phyloP scores from a whole-genome alignment of 805 yeast genomes.

The Saturnispora zaruensis region DNA sequence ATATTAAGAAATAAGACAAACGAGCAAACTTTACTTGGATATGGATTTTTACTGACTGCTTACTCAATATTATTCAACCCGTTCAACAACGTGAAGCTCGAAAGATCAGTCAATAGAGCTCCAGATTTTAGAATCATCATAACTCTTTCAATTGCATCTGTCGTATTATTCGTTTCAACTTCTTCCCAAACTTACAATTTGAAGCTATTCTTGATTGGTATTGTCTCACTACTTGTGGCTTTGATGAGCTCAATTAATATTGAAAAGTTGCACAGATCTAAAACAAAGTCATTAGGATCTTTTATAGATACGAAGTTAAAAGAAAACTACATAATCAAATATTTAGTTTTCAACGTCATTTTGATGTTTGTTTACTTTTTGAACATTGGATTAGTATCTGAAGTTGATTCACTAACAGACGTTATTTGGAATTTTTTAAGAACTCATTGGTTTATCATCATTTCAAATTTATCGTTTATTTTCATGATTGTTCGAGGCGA shows the following conservation, averaged over 20 bases:
- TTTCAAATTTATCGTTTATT: conserved; percentile 8
- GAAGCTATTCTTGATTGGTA: conserved; percentile 24
- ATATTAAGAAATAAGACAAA: not conserved
- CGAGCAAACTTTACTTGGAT: conserved; percentile 5
- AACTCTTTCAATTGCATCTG: not conserved
- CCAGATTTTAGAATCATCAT: conserved; percentile 5
- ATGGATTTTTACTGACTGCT: conserved; percentile 4
- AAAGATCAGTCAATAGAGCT: not conserved
- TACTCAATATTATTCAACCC: conserved; percentile 6
- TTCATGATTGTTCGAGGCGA: conserved; percentile 9
- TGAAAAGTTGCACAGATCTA: conserved; percentile 8
- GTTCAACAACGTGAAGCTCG: not conserved
- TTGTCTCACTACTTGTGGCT: conserved; percentile 25
- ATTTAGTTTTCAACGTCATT: conserved; percentile 15
- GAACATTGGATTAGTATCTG: conserved; percentile 4
- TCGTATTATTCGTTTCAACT: conserved; percentile 10
- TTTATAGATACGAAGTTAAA: conserved; percentile 21
- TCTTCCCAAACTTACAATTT: conserved; percentile 18
- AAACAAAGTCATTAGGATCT: conserved; percentile 9
- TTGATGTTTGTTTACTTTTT: conserved; percentile 12
- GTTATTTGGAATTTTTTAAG: not conserved
- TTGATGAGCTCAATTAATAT: conserved; percentile 26
- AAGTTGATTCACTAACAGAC: not conserved
- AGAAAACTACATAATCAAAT: conserved; percentile 20
- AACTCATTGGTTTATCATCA: conserved; percentile 6